Evolutionary conservation across 73 alveolate species (phyloP).

Genomic region (Paramecium pentaurelia): DNA sequence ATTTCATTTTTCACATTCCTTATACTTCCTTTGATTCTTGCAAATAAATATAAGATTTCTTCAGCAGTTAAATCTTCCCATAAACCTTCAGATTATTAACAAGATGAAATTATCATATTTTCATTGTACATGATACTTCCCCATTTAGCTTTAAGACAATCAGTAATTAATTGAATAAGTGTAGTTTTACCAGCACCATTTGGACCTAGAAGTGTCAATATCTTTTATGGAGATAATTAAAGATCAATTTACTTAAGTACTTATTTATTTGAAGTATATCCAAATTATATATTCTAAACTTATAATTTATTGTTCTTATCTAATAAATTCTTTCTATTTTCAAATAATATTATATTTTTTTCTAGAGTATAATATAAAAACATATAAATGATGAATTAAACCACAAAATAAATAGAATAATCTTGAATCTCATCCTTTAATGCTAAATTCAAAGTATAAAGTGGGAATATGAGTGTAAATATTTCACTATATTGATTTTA

Average conservation of each 20-base stretch:
- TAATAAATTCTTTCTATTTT: not conserved
- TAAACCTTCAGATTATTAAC: not conserved
- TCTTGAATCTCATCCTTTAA: not conserved
- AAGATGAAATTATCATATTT: not conserved
- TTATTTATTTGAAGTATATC: not conserved
- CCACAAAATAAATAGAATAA: not conserved
- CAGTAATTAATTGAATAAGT: not conserved
- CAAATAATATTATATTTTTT: not conserved
- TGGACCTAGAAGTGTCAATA: not conserved
- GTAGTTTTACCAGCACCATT: constrained; percentile 47
- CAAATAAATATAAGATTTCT: not conserved
- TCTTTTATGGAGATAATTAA: not conserved
- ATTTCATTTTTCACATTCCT: not conserved
- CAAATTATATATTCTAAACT: not conserved
- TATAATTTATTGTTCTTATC: not conserved
- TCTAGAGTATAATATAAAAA: not conserved
- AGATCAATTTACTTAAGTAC: not conserved
- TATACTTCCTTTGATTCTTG: not conserved
- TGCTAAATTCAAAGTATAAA: not conserved
- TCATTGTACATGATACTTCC: not conserved
- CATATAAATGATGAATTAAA: not conserved
- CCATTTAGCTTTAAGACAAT: not conserved
- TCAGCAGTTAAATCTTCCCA: constrained; percentile 34
- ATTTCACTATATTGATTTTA: not conserved
- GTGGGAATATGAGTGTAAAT: not conserved